Base-by-base conservation (phyloP, 257 asterid genomes). In the Jasminum sambac region DNA sequence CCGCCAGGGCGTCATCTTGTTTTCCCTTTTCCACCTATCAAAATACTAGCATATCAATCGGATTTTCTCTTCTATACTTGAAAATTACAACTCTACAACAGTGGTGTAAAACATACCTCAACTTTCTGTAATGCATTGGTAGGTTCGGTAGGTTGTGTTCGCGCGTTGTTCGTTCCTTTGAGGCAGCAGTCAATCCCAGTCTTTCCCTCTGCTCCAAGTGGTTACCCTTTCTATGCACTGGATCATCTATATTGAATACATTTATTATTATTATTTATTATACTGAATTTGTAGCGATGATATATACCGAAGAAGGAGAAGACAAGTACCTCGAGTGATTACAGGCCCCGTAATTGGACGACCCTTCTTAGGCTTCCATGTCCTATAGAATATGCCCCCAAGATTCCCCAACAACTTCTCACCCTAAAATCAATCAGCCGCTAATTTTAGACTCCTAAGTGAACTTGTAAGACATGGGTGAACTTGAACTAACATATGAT, bases 371-470 rank as follows among this genome's bases (percentile, higher is more conserved):
- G 99, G 99, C 88, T 85, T 95, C 98, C 99, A 95, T 68, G 91
- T 89, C 86, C 74, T 91, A 43, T 96, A 88, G 84, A 95, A 89
- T 16, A 95, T 77, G 59, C 99, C 98, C 66, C 98, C 98, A 69
- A 95, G 97, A 82, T 81, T 95, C 77, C 99, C 97, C 88, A 95
- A 79, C 67, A 95, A 89, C 79, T 89, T 95, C 83, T 95, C 99
- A 50, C 99, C 97, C 99, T 95, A 79, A 72, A 79, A 79, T 26
- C 63, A 80, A 68, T 66, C n/a, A n/a, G n/a, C n/a, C n/a, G n/a
- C n/a, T 17, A 72, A 64, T n/a, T n/a, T n/a, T n/a, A n/a, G n/a
- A n/a, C n/a, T n/a, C n/a, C n/a, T n/a, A n/a, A n/a, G n/a, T n/a
- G n/a, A n/a, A n/a, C n/a, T n/a, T n/a, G n/a, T n/a, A n/a, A n/a